Conservation (phyloP, 257 asterid genomes). For the Parsonsia alboflavescens region DNA sequence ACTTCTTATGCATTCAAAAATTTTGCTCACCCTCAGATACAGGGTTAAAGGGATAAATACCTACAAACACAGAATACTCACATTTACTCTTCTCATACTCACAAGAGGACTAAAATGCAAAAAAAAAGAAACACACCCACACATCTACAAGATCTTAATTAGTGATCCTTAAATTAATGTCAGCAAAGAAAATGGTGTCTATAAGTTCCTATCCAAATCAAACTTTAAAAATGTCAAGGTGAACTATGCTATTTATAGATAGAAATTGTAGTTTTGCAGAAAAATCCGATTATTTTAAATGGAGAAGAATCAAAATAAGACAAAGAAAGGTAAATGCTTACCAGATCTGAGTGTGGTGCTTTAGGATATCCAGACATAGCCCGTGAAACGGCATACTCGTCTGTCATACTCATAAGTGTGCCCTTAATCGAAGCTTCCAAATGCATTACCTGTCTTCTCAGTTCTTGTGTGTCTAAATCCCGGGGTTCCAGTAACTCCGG, state of each 20-base stretch:
- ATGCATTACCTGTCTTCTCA: conserved; percentile 40
- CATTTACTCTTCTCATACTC: background rate
- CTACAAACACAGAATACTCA: conserved; percentile 30
- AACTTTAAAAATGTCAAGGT: background rate
- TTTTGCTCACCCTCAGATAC: conserved; percentile 50
- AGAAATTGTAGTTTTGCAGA: background rate
- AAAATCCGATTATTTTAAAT: background rate
- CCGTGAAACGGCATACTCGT: conserved; percentile 60
- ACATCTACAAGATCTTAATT: background rate
- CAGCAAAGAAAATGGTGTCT: background rate
- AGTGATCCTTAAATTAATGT: background rate
- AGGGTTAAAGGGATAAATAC: conserved; percentile 55
- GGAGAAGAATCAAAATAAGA: background rate
- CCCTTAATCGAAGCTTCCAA: conserved; percentile 55
- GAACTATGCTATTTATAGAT: background rate
- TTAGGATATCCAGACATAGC: conserved; percentile 83
- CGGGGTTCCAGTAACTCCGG: conserved; percentile 48
- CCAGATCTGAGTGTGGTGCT: conserved; percentile 77
- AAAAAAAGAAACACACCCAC: background rate
- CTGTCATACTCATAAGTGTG: conserved; percentile 54
- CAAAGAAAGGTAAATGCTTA: conserved; percentile 27
- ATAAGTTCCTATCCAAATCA: background rate
- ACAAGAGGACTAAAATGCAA: background rate
- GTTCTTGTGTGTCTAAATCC: conserved; percentile 28
- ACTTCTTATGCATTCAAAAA: conserved; percentile 60